Evolutionary conservation across 371 early-diverging fungal genomes (phyloP).

Genomic region (Lichtheimia corymbifera): DNA sequence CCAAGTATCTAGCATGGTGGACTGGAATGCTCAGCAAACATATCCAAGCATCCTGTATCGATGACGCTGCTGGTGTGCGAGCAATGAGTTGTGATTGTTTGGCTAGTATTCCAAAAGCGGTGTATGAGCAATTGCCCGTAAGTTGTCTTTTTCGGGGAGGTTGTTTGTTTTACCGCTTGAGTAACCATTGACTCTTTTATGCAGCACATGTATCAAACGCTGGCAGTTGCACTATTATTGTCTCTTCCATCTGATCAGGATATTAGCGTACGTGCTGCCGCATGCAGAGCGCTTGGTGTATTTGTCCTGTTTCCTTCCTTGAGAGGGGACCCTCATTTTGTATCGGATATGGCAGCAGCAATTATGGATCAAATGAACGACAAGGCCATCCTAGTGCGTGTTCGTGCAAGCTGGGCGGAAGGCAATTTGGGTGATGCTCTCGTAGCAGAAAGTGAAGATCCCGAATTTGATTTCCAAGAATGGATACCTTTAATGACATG

Average conservation of each 20-base stretch:
- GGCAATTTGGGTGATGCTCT: slow-evolving; percentile 75
- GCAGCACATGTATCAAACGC: slow-evolving; percentile 47
- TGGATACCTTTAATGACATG: slow-evolving; percentile 42
- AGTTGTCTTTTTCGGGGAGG: neutral
- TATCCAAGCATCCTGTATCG: slow-evolving; percentile 45
- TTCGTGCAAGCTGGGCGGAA: slow-evolving; percentile 77
- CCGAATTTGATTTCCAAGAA: slow-evolving; percentile 33
- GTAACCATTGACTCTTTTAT: neutral
- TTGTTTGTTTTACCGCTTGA: neutral
- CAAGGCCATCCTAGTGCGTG: slow-evolving; percentile 56
- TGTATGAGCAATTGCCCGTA: slow-evolving; percentile 52
- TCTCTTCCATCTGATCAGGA: slow-evolving; percentile 58
- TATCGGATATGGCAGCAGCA: slow-evolving; percentile 54
- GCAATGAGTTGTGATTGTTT: slow-evolving; percentile 66
- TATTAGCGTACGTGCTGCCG: slow-evolving; percentile 62
- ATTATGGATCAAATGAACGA: slow-evolving; percentile 53
- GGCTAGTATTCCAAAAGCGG: slow-evolving; percentile 47
- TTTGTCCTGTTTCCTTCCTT: slow-evolving; percentile 63
- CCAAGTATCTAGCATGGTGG: slow-evolving; percentile 50
- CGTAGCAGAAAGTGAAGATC: slow-evolving; percentile 43
- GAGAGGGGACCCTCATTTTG: slow-evolving; percentile 57
- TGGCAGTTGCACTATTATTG: slow-evolving; percentile 53
- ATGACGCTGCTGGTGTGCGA: slow-evolving; percentile 49
- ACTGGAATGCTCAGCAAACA: slow-evolving; percentile 42
- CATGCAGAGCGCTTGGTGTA: slow-evolving; percentile 70